A percentile compares a stretch with the other conserved stretches of the same genome.
Conservation (phyloP, 2,329 filamentous ascomycete species). For the Blastomyces percursus region DNA sequence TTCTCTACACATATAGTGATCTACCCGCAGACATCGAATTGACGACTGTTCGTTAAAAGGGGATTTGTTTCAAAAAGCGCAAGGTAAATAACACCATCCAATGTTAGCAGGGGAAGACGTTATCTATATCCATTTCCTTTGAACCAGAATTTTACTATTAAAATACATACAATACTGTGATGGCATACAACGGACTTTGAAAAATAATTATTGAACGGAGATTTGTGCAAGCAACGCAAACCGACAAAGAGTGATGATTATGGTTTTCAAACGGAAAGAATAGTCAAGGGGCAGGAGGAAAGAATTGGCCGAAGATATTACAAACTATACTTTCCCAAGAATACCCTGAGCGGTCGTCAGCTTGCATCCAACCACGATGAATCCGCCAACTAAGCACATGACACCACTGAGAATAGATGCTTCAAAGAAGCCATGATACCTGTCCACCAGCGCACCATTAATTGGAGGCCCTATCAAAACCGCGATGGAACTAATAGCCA, state of each 20-base stretch:
- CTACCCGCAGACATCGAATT: too few relatives aligned
- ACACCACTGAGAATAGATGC: constrained; percentile 29
- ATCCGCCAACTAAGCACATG: constrained; percentile 9
- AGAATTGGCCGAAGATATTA: not conserved
- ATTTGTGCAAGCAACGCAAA: not conserved
- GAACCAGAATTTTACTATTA: not conserved
- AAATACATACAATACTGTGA: not conserved
- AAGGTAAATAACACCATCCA: too few relatives aligned
- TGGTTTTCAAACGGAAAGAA: not conserved
- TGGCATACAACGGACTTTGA: not conserved
- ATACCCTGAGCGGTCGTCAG: not conserved
- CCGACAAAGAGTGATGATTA: not conserved
- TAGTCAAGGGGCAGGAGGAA: not conserved
- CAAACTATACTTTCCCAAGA: not conserved
- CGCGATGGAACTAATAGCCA: constrained; percentile 31
- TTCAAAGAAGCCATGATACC: constrained; percentile 31
- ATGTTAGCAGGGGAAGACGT: too few relatives aligned
- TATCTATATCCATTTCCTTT: too few relatives aligned
- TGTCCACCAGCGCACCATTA: constrained; percentile 36
- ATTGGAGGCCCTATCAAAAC: constrained; percentile 41
- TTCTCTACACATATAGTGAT: too few relatives aligned
- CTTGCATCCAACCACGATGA: constrained; percentile 6
- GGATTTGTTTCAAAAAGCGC: too few relatives aligned
- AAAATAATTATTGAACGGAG: not conserved
- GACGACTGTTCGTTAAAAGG: too few relatives aligned